Evolutionary conservation across 352 stramenopile genomes (phyloP), one percentile per base, ranked within the genome.

Genomic region (Phytopythium chamaehyphon): DNA sequence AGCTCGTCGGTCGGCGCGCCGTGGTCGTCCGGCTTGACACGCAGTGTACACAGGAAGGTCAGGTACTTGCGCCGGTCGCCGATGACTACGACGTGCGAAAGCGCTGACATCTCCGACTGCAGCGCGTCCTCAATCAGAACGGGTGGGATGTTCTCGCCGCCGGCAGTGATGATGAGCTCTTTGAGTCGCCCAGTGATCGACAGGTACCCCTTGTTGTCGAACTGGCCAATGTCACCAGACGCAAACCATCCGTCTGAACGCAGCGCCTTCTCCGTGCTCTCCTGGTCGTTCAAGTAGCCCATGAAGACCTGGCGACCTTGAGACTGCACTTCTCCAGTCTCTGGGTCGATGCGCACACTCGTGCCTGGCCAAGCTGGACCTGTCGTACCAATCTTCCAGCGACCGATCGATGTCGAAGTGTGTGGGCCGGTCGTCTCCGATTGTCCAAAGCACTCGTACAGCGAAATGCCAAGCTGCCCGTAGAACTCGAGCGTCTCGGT

Each of bases 141-240:
- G 10, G 89, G 88, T 12, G 89, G 73, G 39, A 97, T 76, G 66
- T 97, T 97, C 61, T 97, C 89, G 44, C 89, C 89, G 37, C 89
- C 88, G 12, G 88, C 83, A 15, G 86, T 96, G 62, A 91, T 94
- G 65, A 96, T 96, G 18, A 96, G 63, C 58, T 97, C 86, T 63
- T 97, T 97, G 66, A 96, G 93, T 22, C 89, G 77, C 18, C 88
- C 90, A 3, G 89, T 97, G 61, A 97, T 96, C 16, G 55, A 57
- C 52, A 95, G 52, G 65, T 97, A 96, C 23, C 88, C 81, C 31
- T 83, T 67, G 2, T 73, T 56, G 40, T 93, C 84, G 28, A 91
- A 82, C 42, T 64, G 44, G 11, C 74, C 88, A 24, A 93, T 76
- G 51, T 97, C 90, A 11, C 88, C 90, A 6, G 76, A 90, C 44